Base-by-base conservation (phyloP, 768 basidiomycete species). In the Mycena pura region DNA sequence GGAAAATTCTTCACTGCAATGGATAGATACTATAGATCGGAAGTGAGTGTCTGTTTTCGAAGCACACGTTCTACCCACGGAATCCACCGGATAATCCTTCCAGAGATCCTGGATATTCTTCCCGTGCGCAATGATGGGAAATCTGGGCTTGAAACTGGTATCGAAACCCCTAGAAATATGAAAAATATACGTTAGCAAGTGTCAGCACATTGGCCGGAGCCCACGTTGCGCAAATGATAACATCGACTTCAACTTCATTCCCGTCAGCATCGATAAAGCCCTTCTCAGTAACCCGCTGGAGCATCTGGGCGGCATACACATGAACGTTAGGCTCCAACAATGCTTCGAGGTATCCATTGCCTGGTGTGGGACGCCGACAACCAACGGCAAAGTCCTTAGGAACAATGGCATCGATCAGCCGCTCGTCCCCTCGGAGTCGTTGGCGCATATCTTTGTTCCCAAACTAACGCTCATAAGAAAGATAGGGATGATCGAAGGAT, bases 271-370 rank as follows among this genome's bases (percentile, higher is more conserved):
- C 75, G 65, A 80, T 79, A 46, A 85, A 77, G 1, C 84, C 83
- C 1, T 70, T 76, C 31, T 72, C 71, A 0, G 80, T 83, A 56
- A 84, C 65, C 7, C 73, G 72, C 61, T 74, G 76, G 65, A 84
- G 83, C 43, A 73, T 70, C 13, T 76, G n/a, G n/a, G n/a, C 72
- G 1, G 79, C 69, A 31, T 79, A 68, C 34, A 81, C 80, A 21
- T 77, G 46, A 57, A 80, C 83, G 55, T 84, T 83, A 54, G 79
- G 77, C 65, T 78, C 74, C 45, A 77, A 76, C 3, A 84, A 69
- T 0, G 84, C 80, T 60, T 84, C 81, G 40, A 85, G 73, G 62
- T 83, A 85, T 8, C 84, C 82, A 3, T 80, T 80, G 1, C 82
- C 83, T 3, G 82, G 80, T 0, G 84, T 85, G 14, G 83, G 73